Evolutionary conservation across 2,329 filamentous ascomycete genomes (phyloP), one percentile per base, ranked within the genome.

Genomic region (Diplodia sapinea): DNA sequence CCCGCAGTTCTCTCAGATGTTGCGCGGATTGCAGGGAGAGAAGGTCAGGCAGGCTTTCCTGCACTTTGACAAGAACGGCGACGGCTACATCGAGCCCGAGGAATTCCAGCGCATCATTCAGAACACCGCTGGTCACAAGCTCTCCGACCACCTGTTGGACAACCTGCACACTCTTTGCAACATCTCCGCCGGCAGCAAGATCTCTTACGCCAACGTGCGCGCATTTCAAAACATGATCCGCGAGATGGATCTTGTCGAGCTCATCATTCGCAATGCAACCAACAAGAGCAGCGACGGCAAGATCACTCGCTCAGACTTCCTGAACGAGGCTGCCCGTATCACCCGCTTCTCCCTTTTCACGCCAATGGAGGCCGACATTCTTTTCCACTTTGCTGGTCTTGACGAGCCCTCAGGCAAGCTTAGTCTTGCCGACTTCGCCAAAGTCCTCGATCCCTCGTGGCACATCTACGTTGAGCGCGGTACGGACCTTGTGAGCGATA

Each of bases 161-260:
- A 94, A 98, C 80, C 87, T 99, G 56, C 89, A 91, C 70, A 95
- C 93, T 0, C 87, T 99, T 50, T 98, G 94, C 87, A 97, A 97
- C 82, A 96, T 98, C 78, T 93, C 92, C 8, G 85, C 89, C 40
- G 90, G 93, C 70, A 95, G 89, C 83, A 97, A 96, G 82, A 95
- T 99, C 73, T 97, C 94, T 7, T 99, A 99, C 77, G 93, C 95
- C 78, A 97, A 96, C 77, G 95, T 99, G 38, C 89, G 95, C 72
- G 95, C 95, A 47, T 99, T 99, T 83, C 94, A 97, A 83, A 99
- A 99, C 79, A 90, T 99, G 80, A 94, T 99, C 74, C 90, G 91
- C 75, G 94, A 98, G 81, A 97, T 99, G 92, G 95, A 99, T 75
- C 86, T 98, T 74, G 92, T 98, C 61, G 95, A 99, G 83, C 84